These are phyloP conservation scores for Aspergillus nomiae DNA, from an alignment of 2,329 filamentous ascomycete genomes.

Conservation along the genomic window DNA sequence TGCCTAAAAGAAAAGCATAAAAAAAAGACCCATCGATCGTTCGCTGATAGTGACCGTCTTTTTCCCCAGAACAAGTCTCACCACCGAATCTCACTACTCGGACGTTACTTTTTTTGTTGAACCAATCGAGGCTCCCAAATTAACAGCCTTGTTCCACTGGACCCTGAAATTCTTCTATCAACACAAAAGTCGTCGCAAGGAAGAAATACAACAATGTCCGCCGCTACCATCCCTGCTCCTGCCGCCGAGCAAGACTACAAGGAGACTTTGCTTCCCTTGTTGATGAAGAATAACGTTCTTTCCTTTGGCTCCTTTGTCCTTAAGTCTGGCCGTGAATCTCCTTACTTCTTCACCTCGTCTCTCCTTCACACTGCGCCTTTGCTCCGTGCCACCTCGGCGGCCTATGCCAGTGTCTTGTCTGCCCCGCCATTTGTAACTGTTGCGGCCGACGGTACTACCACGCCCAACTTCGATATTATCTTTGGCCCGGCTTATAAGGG, in stretches of 20 bases:
- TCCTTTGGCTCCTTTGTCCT: slow-evolving; percentile 52
- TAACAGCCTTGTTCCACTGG: neutral
- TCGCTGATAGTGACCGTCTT: neutral
- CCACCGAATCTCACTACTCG: neutral
- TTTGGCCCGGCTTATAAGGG: slow-evolving; percentile 98
- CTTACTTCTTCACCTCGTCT: slow-evolving; percentile 98
- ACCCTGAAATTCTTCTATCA: neutral
- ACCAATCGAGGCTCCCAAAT: neutral
- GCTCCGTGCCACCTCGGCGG: slow-evolving; percentile 73
- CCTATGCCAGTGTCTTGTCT: slow-evolving; percentile 70
- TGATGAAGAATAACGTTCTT: slow-evolving; percentile 26
- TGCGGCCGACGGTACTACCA: slow-evolving; percentile 35
- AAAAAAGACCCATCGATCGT: neutral
- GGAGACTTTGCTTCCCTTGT: slow-evolving; percentile 19
- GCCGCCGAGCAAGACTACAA: slow-evolving; percentile 31
- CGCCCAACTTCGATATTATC: slow-evolving; percentile 73
- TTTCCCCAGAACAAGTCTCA: neutral
- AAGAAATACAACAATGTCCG: slow-evolving; percentile 24
- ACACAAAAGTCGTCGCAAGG: neutral
- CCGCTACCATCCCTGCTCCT: slow-evolving; percentile 23
- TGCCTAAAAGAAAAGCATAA: slow-evolving; percentile 14
- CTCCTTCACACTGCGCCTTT: slow-evolving; percentile 82
- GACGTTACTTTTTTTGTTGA: neutral
- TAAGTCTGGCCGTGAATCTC: slow-evolving; percentile 86
- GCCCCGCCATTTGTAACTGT: slow-evolving; percentile 46